Evolutionary conservation across 2,329 filamentous ascomycete genomes (phyloP).

Genomic region (Aspergillus flavus): DNA sequence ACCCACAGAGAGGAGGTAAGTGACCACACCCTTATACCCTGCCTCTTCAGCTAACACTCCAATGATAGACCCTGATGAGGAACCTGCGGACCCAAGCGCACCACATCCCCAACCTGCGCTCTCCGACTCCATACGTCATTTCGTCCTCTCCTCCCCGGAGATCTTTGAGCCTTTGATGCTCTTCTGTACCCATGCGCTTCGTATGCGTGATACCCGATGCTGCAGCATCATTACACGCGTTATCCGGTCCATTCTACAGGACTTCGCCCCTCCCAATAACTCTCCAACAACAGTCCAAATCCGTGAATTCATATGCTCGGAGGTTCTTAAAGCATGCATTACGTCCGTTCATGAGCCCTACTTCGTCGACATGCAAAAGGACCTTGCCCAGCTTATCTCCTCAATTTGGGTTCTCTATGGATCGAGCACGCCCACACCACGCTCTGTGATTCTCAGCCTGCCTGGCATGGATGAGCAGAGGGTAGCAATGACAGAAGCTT

Average conservation of each 20-base stretch:
- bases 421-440: conserved; percentile 68
- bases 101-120: conserved; percentile 45
- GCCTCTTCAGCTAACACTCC: conserved; percentile 14
- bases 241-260: conserved; percentile 81
- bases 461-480: conserved; percentile 73
- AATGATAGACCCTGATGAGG: conserved; percentile 38
- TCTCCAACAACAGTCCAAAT: conserved; percentile 65
- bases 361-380: conserved; percentile 94
- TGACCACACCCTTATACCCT: conserved; percentile 7
- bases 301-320: conserved; percentile 84
- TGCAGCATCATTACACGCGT: conserved; percentile 83
- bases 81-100: conserved; percentile 35
- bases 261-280: conserved; percentile 62
- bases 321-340: conserved; percentile 87
- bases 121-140: conserved; percentile 69
- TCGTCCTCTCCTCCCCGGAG: conserved; percentile 75
- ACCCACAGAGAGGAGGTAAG: conserved; percentile 68
- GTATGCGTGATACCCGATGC: conserved; percentile 86
- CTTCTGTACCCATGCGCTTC: conserved; percentile 87
- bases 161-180: conserved; percentile 87
- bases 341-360: conserved; percentile 91
- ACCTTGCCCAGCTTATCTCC: conserved; percentile 85
- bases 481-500: conserved; percentile 66
- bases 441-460: conserved; percentile 74
- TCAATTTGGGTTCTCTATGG: conserved; percentile 79